These are phyloP conservation scores for Boletus sensibilis DNA, from an alignment of 768 basidiomycete genomes.

Conservation along the genomic window DNA sequence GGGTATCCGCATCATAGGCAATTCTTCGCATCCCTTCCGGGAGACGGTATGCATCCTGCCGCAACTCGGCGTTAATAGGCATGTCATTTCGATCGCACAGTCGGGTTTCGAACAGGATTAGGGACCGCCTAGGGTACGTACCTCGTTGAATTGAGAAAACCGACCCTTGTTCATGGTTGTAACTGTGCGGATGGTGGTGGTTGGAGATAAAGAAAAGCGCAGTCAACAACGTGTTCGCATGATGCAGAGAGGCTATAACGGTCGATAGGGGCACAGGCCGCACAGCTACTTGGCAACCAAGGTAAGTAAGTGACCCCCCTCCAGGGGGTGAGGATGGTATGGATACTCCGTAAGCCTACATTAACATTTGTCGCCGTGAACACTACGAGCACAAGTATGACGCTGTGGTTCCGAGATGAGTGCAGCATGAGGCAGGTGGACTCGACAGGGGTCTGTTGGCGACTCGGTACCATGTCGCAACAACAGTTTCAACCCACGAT, in stretches of 20 bases:
- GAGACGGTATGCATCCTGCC: conserved; percentile 36
- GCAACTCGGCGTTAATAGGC: conserved; percentile 1
- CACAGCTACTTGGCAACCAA: too few relatives aligned
- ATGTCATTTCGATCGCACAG: neutral
- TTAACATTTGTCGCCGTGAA: neutral
- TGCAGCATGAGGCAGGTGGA: neutral
- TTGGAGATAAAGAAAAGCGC: neutral
- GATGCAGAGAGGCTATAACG: neutral
- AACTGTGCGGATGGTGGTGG: conserved; percentile 12
- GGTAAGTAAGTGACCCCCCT: neutral
- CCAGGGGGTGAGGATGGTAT: neutral
- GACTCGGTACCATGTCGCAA: neutral
- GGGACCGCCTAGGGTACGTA: conserved; percentile 2
- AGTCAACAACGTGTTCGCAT: neutral
- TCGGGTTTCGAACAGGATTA: neutral
- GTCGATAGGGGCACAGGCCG: conserved; percentile 9
- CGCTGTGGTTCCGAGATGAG: neutral
- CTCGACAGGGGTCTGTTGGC: too few relatives aligned
- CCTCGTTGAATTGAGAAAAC: conserved; percentile 29
- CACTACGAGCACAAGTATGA: neutral
- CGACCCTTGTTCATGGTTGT: neutral
- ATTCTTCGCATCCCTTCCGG: conserved; percentile 48
- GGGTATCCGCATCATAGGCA: conserved; percentile 53
- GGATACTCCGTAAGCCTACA: neutral
- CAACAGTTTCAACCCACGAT: neutral